Evolutionary conservation across 106 monocot genomes (phyloP), one percentile per base, ranked within the genome.

Genomic region (Dendrobium huoshanense): DNA sequence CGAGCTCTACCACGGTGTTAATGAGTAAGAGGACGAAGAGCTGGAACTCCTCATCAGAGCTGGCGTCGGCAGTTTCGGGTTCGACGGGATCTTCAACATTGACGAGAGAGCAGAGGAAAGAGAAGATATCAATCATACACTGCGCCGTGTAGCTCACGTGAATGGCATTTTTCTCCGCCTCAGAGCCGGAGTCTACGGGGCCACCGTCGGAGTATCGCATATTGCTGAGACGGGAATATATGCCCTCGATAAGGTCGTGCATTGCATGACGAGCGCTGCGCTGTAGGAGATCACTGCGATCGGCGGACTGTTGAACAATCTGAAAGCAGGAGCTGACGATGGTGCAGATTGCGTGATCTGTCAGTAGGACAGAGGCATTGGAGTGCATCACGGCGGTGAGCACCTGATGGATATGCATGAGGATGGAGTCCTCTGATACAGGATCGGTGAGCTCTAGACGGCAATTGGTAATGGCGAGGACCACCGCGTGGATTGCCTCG

Each of bases 271-370:
- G 89, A 2, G 95, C 89, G 76, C 41, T 81, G 44, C 88, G 85
- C 87, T 91, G 98, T n/a, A 99, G 86, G 41, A 93, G 82, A 73
- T 99, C 92, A 9, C 90, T 81, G 5, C 92, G 82, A 56, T 48
- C 49, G 48, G 77, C 81, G 3, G 96, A 87, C 55, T 92, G 96
- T 73, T 96, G 96, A 8, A 92, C 87, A 2, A 96, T 87, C 70
- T 88, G 91, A 81, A 97, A 98, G 83, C 94, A 91, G 22, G 94
- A 89, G 85, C 92, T 92, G 80, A 98, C 83, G 45, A 91, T 65
- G 82, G 89, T 92, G 92, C 92, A 98, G 47, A 98, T 86, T 40
- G 88, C 82, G 84, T 91, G 90, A 85, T 98, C 94, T 40, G 89
- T 83, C 7, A 98, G 87, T 1, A 94, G 85, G 27, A 47, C 54